Percentiles rank a stretch among this genome's conserved stretches.
Evolutionary conservation across 495 filamentous ascomycete species (phyloP).

Genomic region (Cairneyella variabilis): DNA sequence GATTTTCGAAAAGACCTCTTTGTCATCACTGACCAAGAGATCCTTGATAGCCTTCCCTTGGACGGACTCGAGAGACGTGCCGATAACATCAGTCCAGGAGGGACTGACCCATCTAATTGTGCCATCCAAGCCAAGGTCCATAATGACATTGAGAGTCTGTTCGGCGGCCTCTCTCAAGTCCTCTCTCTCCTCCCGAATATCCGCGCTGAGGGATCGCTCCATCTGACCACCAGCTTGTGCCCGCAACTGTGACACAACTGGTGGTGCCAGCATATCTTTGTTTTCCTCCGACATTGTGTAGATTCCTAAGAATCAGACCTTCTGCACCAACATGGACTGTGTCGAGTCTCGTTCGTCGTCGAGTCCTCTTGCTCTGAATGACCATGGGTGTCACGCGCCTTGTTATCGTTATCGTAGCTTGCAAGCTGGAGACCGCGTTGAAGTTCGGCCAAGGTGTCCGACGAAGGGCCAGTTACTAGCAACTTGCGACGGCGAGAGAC

Average conservation of each 20-base stretch:
- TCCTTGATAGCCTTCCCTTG: conserved; percentile 76
- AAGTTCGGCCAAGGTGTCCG: conserved; percentile 4
- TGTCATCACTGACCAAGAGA: conserved; percentile 70
- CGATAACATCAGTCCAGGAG: conserved; percentile 93
- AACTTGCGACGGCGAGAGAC: conserved; percentile 17
- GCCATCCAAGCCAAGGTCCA: conserved; percentile 86
- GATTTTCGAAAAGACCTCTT: conserved; percentile 71
- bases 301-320: conserved; percentile 21
- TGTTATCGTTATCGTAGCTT: conserved; percentile 14
- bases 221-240: conserved; percentile 41
- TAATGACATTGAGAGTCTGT: conserved; percentile 90
- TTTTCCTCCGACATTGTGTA: conserved; percentile 17
- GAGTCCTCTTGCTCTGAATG: background rate
- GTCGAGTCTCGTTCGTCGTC: conserved; percentile 3
- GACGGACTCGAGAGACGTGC: conserved; percentile 68
- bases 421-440: conserved; percentile 8
- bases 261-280: conserved; percentile 23
- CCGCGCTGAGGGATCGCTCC: conserved; percentile 50
- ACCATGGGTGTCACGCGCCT: conserved; percentile 16
- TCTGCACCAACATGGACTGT: conserved; percentile 23
- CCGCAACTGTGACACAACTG: conserved; percentile 36
- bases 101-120: conserved; percentile 92
- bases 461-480: conserved; percentile 21
- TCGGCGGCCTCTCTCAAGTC: conserved; percentile 94
- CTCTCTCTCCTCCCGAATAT: conserved; percentile 70